Base-by-base conservation (phyloP, 805 yeast species). In the Candida tallmaniae region DNA sequence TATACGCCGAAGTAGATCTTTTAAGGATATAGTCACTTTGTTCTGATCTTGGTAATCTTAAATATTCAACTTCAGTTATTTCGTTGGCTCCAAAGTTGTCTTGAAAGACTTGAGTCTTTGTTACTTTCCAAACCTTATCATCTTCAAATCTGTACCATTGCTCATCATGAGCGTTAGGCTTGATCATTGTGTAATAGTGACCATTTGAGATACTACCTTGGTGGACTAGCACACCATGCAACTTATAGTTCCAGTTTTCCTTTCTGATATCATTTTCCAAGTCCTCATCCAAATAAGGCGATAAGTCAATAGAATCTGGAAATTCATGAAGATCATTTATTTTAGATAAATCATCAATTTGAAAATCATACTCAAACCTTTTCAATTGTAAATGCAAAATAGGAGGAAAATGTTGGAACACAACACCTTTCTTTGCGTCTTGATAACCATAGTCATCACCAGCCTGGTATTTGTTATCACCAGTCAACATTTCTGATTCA, bases 131-230 rank as follows among this genome's bases (percentile, higher is more conserved):
- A 20, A 93, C 99, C 40, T 80, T 76, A 51, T 93, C 98, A 58
- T 93, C 99, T 56, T 93, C 99, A 65, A 90, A 93, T 51, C 90
- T 72, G 55, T 74, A 81, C 98, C 98, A 93, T 7, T 60, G 50
- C 26, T 73, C 62, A 34, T 77, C 80, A 14, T 73, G 67, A 2
- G 71, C 63, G 17, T 72, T 72, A 2, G 97, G 97, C 56, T 80
- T 88, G 34, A 93, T 79, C 78, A 93, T 73, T 0, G 98, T 93
- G 52, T 93, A 93, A 58, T 93, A 93, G 54, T 93, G 99, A 14
- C 99, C 99, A 29, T 89, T 84, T 8, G 95, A 84, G 32, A 93
- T 81, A 51, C 90, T 96, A 40, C 99, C 99, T 27, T 88, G 82
- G 56, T 93, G 99, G 9, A 93, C 97, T 38, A 93, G 66, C 2